Base-by-base conservation (phyloP, 495 filamentous ascomycete species). In the Penicillium dipodomyicola region DNA sequence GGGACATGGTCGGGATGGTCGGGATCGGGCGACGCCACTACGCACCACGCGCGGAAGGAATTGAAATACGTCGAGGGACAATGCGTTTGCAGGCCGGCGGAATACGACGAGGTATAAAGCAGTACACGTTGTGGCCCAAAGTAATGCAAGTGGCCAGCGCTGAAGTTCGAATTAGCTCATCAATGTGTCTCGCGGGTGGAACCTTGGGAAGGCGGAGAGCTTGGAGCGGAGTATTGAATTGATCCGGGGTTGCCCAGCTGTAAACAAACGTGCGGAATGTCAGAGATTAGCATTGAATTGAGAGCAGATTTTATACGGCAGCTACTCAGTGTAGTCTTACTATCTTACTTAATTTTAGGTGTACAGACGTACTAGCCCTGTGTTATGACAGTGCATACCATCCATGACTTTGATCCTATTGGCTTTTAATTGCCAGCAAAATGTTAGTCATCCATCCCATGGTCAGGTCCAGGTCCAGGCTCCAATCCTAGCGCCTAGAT, bases 1-100 rank as follows among this genome's bases (percentile, higher is more conserved):
- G 67, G 69, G 60, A 72, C 74, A 77, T 77, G 57, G 60, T 74
- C 69, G 67, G 63, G 61, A 58, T 35, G 50, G 49, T 51, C 57
- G 64, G 57, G 51, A 59, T 54, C 47, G 48, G 30, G 56, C 44
- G 32, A 57, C 49, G 56, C 58, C 54, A 54, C 53, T 33, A 46
- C 49, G 58, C 58, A 64, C 58, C 53, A 56, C 48, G 54, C 56
- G 50, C 54, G 42, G 14, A 53, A 29, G 46, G 47, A 55, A 57
- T 54, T 62, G 48, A 45, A 8, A 50, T 43, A n/a, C 20, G 33
- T 19, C 10, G 25, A 48, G 15, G 27, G 10, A 37, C 27, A 23
- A 52, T 7, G 29, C 19, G 29, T 23, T 37, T 40, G 10, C 12
- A n/a, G 53, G 9, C 15, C n/a, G 29, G 50, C 39, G 2, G 27